Evolutionary conservation across 495 filamentous ascomycete genomes (phyloP), one percentile per base, ranked within the genome.

Genomic region (Clavariopsis aquatica): DNA sequence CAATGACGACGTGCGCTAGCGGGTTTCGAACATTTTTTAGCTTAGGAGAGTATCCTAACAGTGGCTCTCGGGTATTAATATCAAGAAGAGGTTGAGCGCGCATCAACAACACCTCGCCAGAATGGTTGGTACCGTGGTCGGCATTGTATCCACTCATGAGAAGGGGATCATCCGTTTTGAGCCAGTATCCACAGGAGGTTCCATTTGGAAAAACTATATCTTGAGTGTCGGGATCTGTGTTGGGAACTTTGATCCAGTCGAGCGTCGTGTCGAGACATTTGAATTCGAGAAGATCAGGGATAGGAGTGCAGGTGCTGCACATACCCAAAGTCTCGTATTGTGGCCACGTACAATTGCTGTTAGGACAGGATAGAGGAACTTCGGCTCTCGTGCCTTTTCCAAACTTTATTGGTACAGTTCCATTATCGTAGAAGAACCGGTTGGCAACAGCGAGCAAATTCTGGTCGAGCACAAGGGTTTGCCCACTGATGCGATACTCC

Each of bases 261-360:
- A 66, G 27, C 57, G 22, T 29, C 9, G 46, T n/a, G 23, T 60
- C 26, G 41, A 49, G 24, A 52, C 57, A 60, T 27, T 27, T 31
- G 46, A 64, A 68, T 28, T 57, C 45, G 46, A 68, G 65, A 34
- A 49, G 49, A 20, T 68, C 54, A n/a, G 29, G 1, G 17, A 52
- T 34, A n/a, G 57, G 27, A n/a, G 26, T 36, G 41, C 65, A 68
- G 10, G 23, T 24, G 43, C 45, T 60, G 54, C 65, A 68, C 9
- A 68, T 22, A 22, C 62, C 51, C 24, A 68, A 46, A 19, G 47
- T 58, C 49, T 68, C 60, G 28, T 58, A 68, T 27, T 68, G 8
- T 17, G 38, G 38, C 38, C 38, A 43, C 15, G 38, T 43, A n/a
- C 38, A 43, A 9, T 43, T 43, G 45, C 49, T 63, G 24, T 51